Evolutionary conservation across 2,329 filamentous ascomycete genomes (phyloP), one percentile per base, ranked within the genome.

Genomic region (Aphanoascus verrucosus): DNA sequence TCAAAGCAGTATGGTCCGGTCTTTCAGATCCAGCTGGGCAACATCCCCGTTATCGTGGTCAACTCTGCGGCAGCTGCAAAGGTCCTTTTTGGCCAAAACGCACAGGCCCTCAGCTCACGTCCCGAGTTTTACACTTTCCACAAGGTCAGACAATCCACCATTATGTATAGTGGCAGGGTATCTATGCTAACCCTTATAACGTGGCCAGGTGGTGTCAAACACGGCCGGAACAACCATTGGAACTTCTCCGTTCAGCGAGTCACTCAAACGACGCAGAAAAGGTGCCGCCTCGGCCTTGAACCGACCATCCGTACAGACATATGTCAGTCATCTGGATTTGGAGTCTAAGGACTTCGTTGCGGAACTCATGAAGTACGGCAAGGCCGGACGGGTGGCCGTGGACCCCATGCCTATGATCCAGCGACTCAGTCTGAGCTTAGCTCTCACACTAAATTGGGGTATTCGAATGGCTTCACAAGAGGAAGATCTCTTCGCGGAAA

Each of bases 391-490:
- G 0, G 68, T 68, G 1, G 72, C 78, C 0, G 75, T 84, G 0
- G 79, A 85, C 53, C 81, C 82, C 0, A 81, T 84, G 79, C 79
- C 81, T 0, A 81, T 83, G 77, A 83, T 85, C 44, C 82, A 84
- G 60, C 77, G 82, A 0, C 72, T 85, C 0, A 78, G 75, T 11
- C 67, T 85, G 2, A 82, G 77, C n/a, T 70, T 85, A 2, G 76
- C 80, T 0, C 64, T 85, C 23, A 85, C 82, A 0, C 68, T 85
- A 14, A 85, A 85, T 62, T 85, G 81, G 80, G 83, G 82, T 0
- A 76, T 77, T 0, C 74, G 82, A 0, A 76, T 85, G 65, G 73
- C 72, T 11, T 79, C 74, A 14, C 75, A 81, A 52, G 72, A 83
- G n/a, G 75, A 81, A 52, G 69, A 74, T 5, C 67, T 83, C n/a